Evolutionary conservation across 257 asterid species (phyloP).

Genomic region (Rauvolfia tetraphylla): DNA sequence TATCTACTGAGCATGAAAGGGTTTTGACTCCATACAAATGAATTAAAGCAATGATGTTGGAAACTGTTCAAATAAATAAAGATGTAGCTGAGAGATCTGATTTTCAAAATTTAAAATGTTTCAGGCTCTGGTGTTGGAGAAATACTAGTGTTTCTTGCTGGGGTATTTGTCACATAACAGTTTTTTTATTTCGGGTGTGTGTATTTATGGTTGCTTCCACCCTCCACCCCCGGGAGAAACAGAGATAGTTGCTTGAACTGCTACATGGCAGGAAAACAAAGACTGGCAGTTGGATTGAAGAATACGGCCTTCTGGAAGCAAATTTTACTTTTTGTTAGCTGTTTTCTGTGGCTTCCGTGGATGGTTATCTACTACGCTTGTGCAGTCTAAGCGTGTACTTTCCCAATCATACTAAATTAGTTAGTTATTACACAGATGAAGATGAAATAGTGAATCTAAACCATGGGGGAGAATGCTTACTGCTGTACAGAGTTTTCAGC

Average conservation of each 20-base stretch:
- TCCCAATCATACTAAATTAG: not conserved
- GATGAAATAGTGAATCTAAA: not conserved
- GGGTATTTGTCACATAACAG: too few species aligned
- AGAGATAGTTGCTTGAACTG: not conserved
- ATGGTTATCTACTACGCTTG: not conserved
- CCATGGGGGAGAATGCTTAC: not conserved
- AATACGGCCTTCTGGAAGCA: not conserved
- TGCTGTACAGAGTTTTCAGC: not conserved
- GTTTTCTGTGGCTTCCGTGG: not conserved
- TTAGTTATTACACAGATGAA: not conserved
- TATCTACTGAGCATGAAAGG: not conserved
- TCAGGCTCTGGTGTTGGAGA: too few species aligned
- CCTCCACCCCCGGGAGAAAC: too few species aligned
- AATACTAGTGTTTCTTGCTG: too few species aligned
- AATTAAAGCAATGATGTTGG: not conserved
- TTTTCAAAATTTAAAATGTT: too few species aligned
- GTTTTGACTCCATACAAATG: not conserved
- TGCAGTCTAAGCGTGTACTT: not conserved
- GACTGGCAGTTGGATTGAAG: not conserved
- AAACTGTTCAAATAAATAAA: not conserved
- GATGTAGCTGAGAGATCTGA: not conserved
- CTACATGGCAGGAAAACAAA: not conserved
- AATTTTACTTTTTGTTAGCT: not conserved
- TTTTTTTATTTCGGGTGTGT: too few species aligned
- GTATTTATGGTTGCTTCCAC: too few species aligned